These are phyloP conservation scores for Rutstroemia sp. DNA, from an alignment of 2,329 filamentous ascomycete genomes.

Conservation along the genomic window DNA sequence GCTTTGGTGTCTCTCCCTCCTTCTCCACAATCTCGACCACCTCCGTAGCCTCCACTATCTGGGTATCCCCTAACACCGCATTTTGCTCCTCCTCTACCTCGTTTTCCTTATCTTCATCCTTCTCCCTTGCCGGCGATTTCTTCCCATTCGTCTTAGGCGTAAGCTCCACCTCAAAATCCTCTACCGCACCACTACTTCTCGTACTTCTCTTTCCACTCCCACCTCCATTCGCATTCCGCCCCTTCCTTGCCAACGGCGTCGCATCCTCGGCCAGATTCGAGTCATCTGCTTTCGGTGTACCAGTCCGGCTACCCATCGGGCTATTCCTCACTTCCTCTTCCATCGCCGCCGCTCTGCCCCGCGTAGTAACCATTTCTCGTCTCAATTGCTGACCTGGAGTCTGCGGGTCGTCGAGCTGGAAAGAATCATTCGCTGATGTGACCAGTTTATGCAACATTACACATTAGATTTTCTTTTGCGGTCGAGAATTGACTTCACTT, in stretches of 20 bases:
- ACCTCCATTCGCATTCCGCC: constrained; percentile 21
- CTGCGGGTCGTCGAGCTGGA: constrained; percentile 9
- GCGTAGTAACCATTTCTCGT: constrained; percentile 19
- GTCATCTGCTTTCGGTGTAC: background rate
- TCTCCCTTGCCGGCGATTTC: constrained; percentile 20
- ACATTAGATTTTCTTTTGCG: constrained; percentile 1
- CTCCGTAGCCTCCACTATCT: background rate
- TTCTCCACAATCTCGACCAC: background rate
- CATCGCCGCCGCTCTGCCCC: constrained; percentile 11
- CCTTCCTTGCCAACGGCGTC: background rate
- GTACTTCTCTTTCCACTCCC: constrained; percentile 18
- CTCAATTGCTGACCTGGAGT: constrained; percentile 9
- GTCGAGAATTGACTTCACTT: background rate
- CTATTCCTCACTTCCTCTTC: constrained; percentile 9
- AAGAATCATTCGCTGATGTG: constrained; percentile 19
- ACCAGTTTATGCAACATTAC: constrained; percentile 25
- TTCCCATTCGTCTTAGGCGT: constrained; percentile 21
- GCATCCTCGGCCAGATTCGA: background rate
- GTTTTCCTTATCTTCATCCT: constrained; percentile 13
- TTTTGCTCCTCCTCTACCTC: constrained; percentile 19
- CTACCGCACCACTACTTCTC: constrained; percentile 1
- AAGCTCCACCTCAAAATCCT: constrained; percentile 6
- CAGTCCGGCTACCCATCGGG: background rate
- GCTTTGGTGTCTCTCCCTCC: background rate
- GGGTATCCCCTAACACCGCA: background rate